phyloP scores from a whole-genome alignment of 1,284 basidiomycete genomes.

The Fistulinella cinereoalba region DNA sequence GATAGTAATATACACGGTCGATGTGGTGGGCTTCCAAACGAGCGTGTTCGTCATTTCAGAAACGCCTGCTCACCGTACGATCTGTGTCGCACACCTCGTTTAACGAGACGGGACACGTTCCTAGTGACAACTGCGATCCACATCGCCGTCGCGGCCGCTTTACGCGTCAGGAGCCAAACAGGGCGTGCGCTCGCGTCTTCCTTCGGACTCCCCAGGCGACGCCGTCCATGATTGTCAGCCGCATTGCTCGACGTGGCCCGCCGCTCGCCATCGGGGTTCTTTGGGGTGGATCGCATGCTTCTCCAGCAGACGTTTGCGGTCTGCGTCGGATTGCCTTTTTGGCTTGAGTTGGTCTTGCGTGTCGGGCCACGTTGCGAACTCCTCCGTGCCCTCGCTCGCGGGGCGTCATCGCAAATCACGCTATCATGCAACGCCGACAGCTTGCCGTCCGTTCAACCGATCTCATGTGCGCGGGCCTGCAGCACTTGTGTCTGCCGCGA shows the following conservation, averaged over 20 bases:
- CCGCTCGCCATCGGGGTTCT: background rate
- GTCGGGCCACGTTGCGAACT: too few relatives aligned
- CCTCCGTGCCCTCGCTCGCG: too few relatives aligned
- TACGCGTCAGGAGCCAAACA: too few relatives aligned
- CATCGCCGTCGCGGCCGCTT: slow-evolving; percentile 18
- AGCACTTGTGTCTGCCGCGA: slow-evolving; percentile 34
- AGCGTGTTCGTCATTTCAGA: slow-evolving; percentile 13
- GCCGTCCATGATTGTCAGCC: background rate
- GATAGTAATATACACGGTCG: slow-evolving; percentile 17
- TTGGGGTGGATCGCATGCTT: slow-evolving; percentile 24
- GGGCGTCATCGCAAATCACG: too few relatives aligned
- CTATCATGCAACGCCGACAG: too few relatives aligned
- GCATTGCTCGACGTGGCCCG: background rate
- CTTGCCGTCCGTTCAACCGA: slow-evolving; percentile 23
- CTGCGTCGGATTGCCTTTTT: too few relatives aligned
- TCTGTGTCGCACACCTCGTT: slow-evolving; percentile 4
- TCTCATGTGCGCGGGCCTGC: slow-evolving; percentile 26
- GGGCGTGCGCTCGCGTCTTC: too few relatives aligned
- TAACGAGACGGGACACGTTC: too few relatives aligned
- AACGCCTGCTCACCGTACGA: slow-evolving; percentile 20
- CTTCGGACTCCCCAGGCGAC: too few relatives aligned
- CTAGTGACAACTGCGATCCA: too few relatives aligned
- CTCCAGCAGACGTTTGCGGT: background rate
- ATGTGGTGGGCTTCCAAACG: slow-evolving; percentile 17
- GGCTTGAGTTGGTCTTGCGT: too few relatives aligned